Conservation (phyloP, 2,329 filamentous ascomycete species). For the Sodiomyces alkalinus region DNA sequence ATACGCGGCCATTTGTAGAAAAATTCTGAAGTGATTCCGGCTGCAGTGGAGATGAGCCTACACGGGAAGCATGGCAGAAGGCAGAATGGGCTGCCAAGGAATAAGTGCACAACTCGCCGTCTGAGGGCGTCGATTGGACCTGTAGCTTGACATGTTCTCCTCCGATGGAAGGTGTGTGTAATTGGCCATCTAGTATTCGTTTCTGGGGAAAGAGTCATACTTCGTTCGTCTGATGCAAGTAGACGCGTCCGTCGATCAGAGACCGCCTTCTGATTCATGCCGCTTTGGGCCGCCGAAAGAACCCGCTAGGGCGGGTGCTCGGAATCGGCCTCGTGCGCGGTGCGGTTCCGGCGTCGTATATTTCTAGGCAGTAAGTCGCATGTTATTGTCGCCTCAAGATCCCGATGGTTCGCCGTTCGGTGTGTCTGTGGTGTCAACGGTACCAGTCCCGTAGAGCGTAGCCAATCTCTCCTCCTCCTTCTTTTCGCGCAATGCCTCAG, state of each 20-base stretch:
- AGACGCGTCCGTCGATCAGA: slow-evolving; percentile 7
- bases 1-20: slow-evolving; percentile 67
- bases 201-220: slow-evolving; percentile 8
- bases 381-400: slow-evolving; percentile 5
- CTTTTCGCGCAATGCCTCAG: slow-evolving; percentile 55
- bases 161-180: too few species aligned
- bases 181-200: background rate
- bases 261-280: slow-evolving; percentile 5
- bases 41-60: too few species aligned
- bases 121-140: too few species aligned
- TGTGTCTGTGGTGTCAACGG: slow-evolving; percentile 2
- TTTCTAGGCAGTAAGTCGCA: slow-evolving; percentile 4
- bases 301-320: slow-evolving; percentile 8
- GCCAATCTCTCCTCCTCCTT: slow-evolving; percentile 62
- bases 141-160: too few species aligned
- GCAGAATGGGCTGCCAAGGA: too few species aligned
- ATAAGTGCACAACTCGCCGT: too few species aligned
- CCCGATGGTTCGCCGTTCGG: slow-evolving; percentile 4
- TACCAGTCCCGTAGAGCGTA: slow-evolving; percentile 14
- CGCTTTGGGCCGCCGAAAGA: slow-evolving; percentile 5
- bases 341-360: slow-evolving; percentile 5
- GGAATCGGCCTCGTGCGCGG: slow-evolving; percentile 8
- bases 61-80: too few species aligned
- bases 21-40: slow-evolving; percentile 44
- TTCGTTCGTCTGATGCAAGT: slow-evolving; percentile 7